Conservation (phyloP, 2,329 filamentous ascomycete genomes). For the Pestalotiopsis fici region DNA sequence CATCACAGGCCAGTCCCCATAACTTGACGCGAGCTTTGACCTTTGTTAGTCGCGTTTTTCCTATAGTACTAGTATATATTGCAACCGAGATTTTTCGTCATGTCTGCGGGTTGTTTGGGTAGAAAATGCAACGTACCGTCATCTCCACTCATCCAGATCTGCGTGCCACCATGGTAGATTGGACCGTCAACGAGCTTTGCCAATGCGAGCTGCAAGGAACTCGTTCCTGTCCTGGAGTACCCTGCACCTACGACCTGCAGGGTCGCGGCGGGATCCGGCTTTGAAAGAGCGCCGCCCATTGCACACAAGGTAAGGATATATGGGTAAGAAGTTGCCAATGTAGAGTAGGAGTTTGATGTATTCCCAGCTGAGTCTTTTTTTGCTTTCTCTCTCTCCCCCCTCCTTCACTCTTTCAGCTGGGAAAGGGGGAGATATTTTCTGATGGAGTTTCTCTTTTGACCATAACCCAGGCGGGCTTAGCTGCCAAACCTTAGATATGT, state of each 20-base stretch:
- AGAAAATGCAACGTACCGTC: neutral
- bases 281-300: slow-evolving; percentile 10
- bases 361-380: neutral
- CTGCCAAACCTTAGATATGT: neutral
- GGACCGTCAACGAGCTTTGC: slow-evolving; percentile 11
- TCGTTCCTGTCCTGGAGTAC: slow-evolving; percentile 12
- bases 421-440: neutral
- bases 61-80: neutral
- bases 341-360: no score
- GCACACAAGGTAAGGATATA: neutral
- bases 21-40: neutral
- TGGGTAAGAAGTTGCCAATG: neutral
- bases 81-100: neutral
- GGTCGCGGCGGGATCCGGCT: slow-evolving; percentile 7
- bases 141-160: neutral
- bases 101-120: neutral
- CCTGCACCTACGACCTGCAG: slow-evolving; percentile 13
- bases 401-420: neutral
- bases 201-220: slow-evolving; percentile 11
- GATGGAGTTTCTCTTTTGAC: neutral
- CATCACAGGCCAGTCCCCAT: neutral
- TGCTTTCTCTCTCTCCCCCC: neutral
- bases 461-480: neutral
- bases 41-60: neutral
- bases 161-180: slow-evolving; percentile 10